A percentile compares a stretch with the other conserved stretches of the same genome.
These are phyloP conservation scores for Penicillium maclennaniae DNA, from an alignment of 495 filamentous ascomycete genomes.

Conservation along the genomic window DNA sequence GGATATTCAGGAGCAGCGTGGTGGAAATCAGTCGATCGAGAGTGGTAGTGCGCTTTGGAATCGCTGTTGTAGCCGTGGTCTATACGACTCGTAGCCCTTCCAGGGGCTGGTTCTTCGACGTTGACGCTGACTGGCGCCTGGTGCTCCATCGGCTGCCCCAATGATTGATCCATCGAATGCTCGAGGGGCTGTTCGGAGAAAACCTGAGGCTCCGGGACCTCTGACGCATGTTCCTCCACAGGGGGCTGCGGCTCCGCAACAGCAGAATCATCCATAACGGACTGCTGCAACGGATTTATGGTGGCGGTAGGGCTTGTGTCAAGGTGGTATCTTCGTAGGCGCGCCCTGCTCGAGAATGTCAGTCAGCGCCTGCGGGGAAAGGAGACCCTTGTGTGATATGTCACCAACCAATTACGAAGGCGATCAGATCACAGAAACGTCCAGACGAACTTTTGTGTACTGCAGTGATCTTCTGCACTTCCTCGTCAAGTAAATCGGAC, in stretches of 20 bases:
- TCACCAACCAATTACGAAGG: conserved; percentile 12
- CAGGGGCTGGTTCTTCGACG: conserved; percentile 29
- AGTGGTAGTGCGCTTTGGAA: conserved; percentile 41
- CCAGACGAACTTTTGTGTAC: not conserved
- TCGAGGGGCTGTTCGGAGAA: conserved; percentile 12
- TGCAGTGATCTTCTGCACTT: not conserved
- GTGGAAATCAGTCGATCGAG: conserved; percentile 42
- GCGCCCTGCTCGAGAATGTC: conserved; percentile 8
- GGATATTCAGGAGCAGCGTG: conserved; percentile 40
- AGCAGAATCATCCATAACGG: conserved; percentile 20
- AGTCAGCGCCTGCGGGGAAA: conserved; percentile 22
- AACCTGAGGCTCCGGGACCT: conserved; percentile 8
- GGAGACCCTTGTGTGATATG: conserved; percentile 16
- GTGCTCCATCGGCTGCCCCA: conserved; percentile 19
- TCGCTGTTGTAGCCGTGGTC: conserved; percentile 44
- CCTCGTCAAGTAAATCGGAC: not conserved
- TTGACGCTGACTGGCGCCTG: conserved; percentile 24
- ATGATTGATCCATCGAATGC: conserved; percentile 15
- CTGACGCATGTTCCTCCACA: conserved; percentile 22
- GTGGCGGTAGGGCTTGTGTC: not conserved
- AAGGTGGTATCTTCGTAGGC: conserved; percentile 1
- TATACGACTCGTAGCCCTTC: conserved; percentile 28
- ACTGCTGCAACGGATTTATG: conserved; percentile 33
- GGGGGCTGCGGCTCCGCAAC: conserved; percentile 24
- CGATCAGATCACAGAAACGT: not conserved